Percentiles rank a stretch among this genome's conserved stretches.
phyloP scores from a whole-genome alignment of 257 asterid species.

The Cinchona pubescens region DNA sequence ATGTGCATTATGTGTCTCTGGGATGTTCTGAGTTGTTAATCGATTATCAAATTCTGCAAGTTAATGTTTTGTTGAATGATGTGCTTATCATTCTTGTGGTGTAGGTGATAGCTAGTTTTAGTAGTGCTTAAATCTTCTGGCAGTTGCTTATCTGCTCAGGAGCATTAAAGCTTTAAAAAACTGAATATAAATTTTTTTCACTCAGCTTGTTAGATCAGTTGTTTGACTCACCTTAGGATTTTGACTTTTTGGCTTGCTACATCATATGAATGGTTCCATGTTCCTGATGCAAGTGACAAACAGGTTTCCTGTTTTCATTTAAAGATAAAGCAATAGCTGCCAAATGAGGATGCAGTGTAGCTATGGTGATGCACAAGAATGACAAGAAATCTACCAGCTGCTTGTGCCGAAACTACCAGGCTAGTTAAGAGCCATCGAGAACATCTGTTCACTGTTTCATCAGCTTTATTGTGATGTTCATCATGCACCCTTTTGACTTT shows the following conservation, averaged over 20 bases:
- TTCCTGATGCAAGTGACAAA: background rate
- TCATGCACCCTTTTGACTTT: background rate
- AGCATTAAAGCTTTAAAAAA: background rate
- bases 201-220: background rate
- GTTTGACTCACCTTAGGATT: background rate
- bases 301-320: background rate
- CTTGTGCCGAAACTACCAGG: background rate
- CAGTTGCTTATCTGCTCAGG: conserved; percentile 2
- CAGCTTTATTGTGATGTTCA: background rate
- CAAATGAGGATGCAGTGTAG: background rate
- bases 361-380: background rate
- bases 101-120: background rate
- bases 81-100: background rate
- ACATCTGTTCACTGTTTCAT: background rate
- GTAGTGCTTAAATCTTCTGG: background rate
- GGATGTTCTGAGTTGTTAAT: background rate
- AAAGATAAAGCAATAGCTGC: background rate
- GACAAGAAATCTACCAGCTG: background rate
- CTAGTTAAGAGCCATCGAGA: background rate
- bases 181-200: background rate
- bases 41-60: background rate
- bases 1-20: background rate
- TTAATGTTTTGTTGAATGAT: background rate
- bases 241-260: background rate
- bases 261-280: background rate